Evolutionary conservation across 2,329 filamentous ascomycete species (phyloP).

Genomic region (Diplodia intermedia): DNA sequence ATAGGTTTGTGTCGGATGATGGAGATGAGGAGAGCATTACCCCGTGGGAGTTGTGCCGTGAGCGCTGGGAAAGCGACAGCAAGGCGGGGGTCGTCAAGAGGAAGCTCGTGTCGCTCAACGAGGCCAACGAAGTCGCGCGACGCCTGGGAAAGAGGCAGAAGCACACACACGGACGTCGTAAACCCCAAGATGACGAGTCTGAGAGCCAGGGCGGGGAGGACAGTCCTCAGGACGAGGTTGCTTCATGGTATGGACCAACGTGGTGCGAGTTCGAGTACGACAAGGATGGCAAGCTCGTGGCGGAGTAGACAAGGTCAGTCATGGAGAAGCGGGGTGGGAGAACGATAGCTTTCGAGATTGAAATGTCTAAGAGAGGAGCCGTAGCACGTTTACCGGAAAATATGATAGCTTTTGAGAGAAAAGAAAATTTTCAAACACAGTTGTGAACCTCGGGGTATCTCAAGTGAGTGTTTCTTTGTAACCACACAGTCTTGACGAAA

Average conservation of each 20-base stretch:
- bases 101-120: slow-evolving; percentile 62
- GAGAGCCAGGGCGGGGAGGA: slow-evolving; percentile 2
- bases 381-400: no score
- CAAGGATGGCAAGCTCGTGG: slow-evolving; percentile 1
- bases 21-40: not conserved
- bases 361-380: not conserved
- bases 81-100: slow-evolving; percentile 49
- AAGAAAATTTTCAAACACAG: not conserved
- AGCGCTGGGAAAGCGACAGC: slow-evolving; percentile 38
- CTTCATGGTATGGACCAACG: not conserved
- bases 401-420: not conserved
- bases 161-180: not conserved
- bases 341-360: not conserved
- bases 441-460: slow-evolving; percentile 14
- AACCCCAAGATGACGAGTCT: not conserved
- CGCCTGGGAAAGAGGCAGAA: slow-evolving; percentile 47
- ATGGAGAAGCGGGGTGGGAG: no score
- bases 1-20: slow-evolving; percentile 38
- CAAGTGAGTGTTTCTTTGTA: slow-evolving; percentile 1
- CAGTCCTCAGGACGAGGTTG: slow-evolving; percentile 1
- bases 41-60: slow-evolving; percentile 50
- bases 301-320: not conserved
- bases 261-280: slow-evolving; percentile 18
- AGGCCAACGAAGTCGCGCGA: slow-evolving; percentile 68
- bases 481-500: not conserved